Evolutionary conservation across 208 protist genomes (phyloP).

Genomic region (Dictyostelium gargantuum): DNA sequence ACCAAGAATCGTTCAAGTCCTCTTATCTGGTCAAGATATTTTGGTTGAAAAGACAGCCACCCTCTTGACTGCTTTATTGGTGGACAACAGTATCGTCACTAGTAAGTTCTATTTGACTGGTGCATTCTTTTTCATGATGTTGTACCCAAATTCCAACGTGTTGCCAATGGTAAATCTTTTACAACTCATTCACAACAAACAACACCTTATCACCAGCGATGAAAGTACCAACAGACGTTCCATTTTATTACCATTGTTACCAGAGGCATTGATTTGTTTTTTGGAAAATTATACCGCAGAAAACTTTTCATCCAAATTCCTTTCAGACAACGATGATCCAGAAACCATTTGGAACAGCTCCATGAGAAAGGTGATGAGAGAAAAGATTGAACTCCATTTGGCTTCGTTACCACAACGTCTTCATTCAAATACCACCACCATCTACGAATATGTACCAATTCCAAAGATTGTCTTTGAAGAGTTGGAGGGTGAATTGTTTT

Average conservation of each 20-base stretch:
- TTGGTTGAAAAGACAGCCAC: conserved; percentile 88
- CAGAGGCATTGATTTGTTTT: conserved; percentile 94
- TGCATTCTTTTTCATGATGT: conserved; percentile 93
- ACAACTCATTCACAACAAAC: conserved; percentile 88
- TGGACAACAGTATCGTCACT: conserved; percentile 88
- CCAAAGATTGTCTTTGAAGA: conserved; percentile 89
- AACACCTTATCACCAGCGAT: conserved; percentile 85
- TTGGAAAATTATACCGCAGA: conserved; percentile 91
- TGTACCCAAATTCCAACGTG: conserved; percentile 94
- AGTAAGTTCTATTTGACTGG: conserved; percentile 92
- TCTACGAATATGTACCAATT: conserved; percentile 95
- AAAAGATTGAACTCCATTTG: conserved; percentile 92
- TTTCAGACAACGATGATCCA: conserved; percentile 94
- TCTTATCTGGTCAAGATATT: conserved; percentile 92
- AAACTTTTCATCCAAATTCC: conserved; percentile 91
- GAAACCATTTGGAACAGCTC: conserved; percentile 93
- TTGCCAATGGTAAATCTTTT: conserved; percentile 90
- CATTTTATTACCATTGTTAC: conserved; percentile 90
- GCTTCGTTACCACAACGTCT: conserved; percentile 93
- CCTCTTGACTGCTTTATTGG: conserved; percentile 90
- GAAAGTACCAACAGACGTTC: conserved; percentile 72
- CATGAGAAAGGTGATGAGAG: conserved; percentile 92
- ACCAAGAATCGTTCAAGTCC: conserved; percentile 88
- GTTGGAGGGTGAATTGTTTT: conserved; percentile 93
- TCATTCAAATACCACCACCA: conserved; percentile 61